Conservation (phyloP, 1,284 basidiomycete species). For the Naganishia liquefaciens region DNA sequence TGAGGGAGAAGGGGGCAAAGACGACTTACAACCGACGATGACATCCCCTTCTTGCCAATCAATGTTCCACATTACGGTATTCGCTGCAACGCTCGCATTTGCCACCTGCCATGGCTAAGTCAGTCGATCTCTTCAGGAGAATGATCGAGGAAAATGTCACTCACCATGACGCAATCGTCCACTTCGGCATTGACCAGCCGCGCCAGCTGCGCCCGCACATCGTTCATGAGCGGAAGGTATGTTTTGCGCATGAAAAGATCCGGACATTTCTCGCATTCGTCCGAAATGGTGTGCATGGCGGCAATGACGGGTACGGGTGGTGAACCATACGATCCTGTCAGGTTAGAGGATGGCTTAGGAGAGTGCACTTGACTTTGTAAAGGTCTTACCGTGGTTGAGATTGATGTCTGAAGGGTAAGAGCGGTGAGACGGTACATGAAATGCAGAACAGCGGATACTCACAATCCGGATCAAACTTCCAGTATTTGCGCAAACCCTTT, state of each 20-base stretch:
- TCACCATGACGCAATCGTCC: constrained; percentile 64
- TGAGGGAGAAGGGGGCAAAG: no score
- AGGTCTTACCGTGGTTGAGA: constrained; percentile 63
- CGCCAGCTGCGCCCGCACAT: constrained; percentile 61
- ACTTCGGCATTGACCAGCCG: constrained; percentile 62
- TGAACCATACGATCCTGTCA: constrained; percentile 68
- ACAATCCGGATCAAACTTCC: constrained; percentile 62
- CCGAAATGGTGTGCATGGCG: constrained; percentile 57
- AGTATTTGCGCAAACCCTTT: constrained; percentile 62
- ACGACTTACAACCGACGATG: constrained; percentile 57
- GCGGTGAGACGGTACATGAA: background rate
- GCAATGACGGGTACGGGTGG: constrained; percentile 64
- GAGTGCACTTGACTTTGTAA: background rate
- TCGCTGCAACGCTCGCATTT: constrained; percentile 68
- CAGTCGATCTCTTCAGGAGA: background rate
- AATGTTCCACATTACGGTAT: constrained; percentile 67
- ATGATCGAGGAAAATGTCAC: constrained; percentile 44
- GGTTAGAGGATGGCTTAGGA: background rate
- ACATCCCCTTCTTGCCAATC: constrained; percentile 60
- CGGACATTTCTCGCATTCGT: constrained; percentile 62
- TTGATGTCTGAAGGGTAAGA: constrained; percentile 55
- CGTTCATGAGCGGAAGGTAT: constrained; percentile 54
- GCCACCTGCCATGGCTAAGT: constrained; percentile 33
- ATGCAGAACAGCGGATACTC: constrained; percentile 21
- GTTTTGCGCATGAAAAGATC: constrained; percentile 64